Evolutionary conservation across 305 asterid species (phyloP).

Genomic region (Fraxinus ornus): DNA sequence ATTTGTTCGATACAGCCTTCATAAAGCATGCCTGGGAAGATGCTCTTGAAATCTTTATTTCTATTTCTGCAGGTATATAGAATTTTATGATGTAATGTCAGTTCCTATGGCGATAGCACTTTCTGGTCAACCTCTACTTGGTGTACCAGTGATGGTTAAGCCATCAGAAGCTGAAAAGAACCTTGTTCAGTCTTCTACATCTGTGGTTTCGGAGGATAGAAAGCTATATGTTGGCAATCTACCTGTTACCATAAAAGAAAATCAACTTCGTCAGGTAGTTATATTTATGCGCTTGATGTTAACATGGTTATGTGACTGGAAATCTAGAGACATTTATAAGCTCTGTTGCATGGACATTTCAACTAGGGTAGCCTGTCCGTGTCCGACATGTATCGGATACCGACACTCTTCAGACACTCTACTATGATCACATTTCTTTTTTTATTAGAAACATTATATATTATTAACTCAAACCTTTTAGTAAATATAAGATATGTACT

Average conservation of each 20-base stretch:
- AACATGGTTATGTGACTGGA: constrained; percentile 10
- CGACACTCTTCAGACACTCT: too few relatives aligned
- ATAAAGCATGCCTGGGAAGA: neutral
- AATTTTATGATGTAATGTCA: constrained; percentile 64
- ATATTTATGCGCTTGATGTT: constrained; percentile 14
- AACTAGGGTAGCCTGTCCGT: too few relatives aligned
- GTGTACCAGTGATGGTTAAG: constrained; percentile 73
- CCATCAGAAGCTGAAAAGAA: constrained; percentile 86
- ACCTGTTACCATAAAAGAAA: constrained; percentile 60
- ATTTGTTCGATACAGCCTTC: neutral
- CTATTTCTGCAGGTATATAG: constrained; percentile 55
- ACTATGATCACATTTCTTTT: too few relatives aligned
- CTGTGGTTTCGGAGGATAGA: constrained; percentile 53
- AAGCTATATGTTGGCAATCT: constrained; percentile 69
- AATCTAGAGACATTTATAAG: neutral
- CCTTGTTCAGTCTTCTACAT: constrained; percentile 59
- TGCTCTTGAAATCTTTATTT: constrained; percentile 2
- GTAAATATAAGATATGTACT: too few relatives aligned
- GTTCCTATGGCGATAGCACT: constrained; percentile 83
- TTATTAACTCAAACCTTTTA: too few relatives aligned
- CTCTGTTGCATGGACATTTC: too few relatives aligned
- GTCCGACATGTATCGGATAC: too few relatives aligned
- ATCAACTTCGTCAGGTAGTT: constrained; percentile 68
- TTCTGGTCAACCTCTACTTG: constrained; percentile 72
- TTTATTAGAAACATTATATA: too few relatives aligned